Evolutionary conservation across 1,284 basidiomycete species (phyloP).

Genomic region (Athelia sp.): DNA sequence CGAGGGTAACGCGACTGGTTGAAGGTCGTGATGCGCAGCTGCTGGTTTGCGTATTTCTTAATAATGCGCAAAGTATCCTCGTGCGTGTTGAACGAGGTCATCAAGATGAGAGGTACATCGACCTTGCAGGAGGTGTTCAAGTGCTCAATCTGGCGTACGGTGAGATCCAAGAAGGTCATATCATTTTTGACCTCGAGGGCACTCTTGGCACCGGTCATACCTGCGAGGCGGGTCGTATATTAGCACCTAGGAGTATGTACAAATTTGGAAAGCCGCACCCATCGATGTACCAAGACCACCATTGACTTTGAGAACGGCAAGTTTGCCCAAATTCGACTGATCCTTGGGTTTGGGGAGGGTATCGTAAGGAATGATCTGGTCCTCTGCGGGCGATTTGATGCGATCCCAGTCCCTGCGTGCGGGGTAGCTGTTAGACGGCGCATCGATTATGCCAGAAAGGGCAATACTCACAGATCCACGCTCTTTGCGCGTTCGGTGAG

Average conservation of each 20-base stretch:
- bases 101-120: constrained; percentile 96
- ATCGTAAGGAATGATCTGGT: constrained; percentile 90
- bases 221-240: constrained; percentile 25
- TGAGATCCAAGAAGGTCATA: constrained; percentile 99
- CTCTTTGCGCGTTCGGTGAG: constrained; percentile 68
- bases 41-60: constrained; percentile 99
- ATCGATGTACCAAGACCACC: constrained; percentile 98
- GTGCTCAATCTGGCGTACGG: constrained; percentile 94
- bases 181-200: constrained; percentile 92
- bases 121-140: constrained; percentile 69
- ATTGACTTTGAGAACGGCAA: constrained; percentile 99
- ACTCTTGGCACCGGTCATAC: constrained; percentile 92
- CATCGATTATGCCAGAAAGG: too few species aligned
- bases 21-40: constrained; percentile 92
- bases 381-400: constrained; percentile 90
- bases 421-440: background rate
- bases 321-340: constrained; percentile 79
- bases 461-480: constrained; percentile 79
- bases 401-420: constrained; percentile 87
- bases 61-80: constrained; percentile 97
- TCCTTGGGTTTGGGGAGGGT: constrained; percentile 62
- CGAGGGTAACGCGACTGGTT: constrained; percentile 99
- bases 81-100: constrained; percentile 99
- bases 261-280: constrained; percentile 45
- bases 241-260: background rate